Evolutionary conservation across 495 filamentous ascomycete genomes (phyloP).

Genomic region (Penicillium lividum): DNA sequence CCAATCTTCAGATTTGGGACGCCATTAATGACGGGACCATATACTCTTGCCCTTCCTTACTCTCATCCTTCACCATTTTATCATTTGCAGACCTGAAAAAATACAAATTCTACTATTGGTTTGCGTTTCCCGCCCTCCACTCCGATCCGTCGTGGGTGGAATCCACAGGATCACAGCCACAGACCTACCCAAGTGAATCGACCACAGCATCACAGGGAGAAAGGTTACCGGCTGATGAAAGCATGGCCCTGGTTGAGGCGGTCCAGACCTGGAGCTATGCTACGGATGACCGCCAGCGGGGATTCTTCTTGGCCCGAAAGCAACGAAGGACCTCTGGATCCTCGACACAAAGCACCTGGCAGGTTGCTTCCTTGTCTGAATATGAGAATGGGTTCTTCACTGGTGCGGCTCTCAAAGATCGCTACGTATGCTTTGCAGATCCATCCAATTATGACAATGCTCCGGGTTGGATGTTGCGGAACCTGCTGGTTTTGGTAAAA

Average conservation of each 20-base stretch:
- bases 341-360: slow-evolving; percentile 52
- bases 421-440: slow-evolving; percentile 84
- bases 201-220: slow-evolving; percentile 30
- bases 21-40: slow-evolving; percentile 95
- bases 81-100: slow-evolving; percentile 98
- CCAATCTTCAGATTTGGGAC: slow-evolving; percentile 77
- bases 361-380: slow-evolving; percentile 67
- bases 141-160: slow-evolving; percentile 75
- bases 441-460: slow-evolving; percentile 84
- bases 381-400: slow-evolving; percentile 91
- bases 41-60: slow-evolving; percentile 86
- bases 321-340: slow-evolving; percentile 29
- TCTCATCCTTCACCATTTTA: slow-evolving; percentile 82
- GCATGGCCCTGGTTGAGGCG: slow-evolving; percentile 69
- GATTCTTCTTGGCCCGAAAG: slow-evolving; percentile 90
- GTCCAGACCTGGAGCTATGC: slow-evolving; percentile 84
- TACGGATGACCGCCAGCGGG: slow-evolving; percentile 78
- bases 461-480: slow-evolving; percentile 91
- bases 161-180: slow-evolving; percentile 9
- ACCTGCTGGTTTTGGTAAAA: slow-evolving; percentile 82
- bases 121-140: slow-evolving; percentile 89
- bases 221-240: slow-evolving; percentile 63
- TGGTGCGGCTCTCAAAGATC: slow-evolving; percentile 63
- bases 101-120: slow-evolving; percentile 93
- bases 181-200: slow-evolving; percentile 15